phyloP scores from a whole-genome alignment of 2,329 filamentous ascomycete genomes.

The Dothistroma pini region DNA sequence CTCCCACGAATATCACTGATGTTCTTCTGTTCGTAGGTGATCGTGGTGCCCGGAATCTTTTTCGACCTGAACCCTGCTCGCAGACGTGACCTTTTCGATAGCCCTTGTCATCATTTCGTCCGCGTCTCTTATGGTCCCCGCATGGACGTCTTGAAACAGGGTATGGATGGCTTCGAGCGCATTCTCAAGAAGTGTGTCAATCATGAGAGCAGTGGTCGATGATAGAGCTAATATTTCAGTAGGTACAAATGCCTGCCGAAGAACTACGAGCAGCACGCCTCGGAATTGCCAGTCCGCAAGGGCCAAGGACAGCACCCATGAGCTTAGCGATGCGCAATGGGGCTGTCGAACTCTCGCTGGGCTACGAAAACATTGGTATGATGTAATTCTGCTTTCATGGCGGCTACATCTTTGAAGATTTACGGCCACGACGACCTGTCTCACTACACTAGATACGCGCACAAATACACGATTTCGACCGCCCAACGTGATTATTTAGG shows the following conservation, averaged over 20 bases:
- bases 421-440: no score
- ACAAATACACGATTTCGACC: no score
- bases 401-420: no score
- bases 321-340: not conserved
- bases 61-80: constrained; percentile 93
- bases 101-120: constrained; percentile 87
- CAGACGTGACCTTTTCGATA: constrained; percentile 87
- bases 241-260: constrained; percentile 1
- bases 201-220: not conserved
- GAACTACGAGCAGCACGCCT: not conserved
- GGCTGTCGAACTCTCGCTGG: not conserved
- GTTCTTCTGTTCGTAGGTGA: constrained; percentile 53
- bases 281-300: not conserved
- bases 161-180: constrained; percentile 79
- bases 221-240: not conserved
- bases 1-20: not conserved
- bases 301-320: constrained; percentile 3
- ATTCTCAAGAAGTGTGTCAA: constrained; percentile 64
- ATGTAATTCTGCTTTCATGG: not conserved
- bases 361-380: not conserved
- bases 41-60: constrained; percentile 96
- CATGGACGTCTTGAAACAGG: constrained; percentile 73
- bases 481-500: no score
- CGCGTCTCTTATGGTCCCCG: constrained; percentile 79
- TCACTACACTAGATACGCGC: no score